Conservation (phyloP, 176 grass and related monocot genomes). For the Thalia dealbata region DNA sequence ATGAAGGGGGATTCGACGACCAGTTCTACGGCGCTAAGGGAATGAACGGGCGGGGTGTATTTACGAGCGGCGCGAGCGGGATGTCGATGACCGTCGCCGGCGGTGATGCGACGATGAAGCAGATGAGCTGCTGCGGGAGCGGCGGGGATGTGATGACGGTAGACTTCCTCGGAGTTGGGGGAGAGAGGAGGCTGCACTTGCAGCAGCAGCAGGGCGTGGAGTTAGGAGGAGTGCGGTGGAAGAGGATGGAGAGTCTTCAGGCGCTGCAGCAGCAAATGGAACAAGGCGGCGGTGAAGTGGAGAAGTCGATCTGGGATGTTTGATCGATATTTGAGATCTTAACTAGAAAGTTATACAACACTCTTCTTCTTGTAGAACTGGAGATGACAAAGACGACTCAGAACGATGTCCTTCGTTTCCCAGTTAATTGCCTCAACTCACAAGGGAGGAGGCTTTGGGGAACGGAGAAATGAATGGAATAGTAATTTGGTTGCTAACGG, state of each 20-base stretch:
- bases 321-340: neutral
- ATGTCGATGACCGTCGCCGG: no score
- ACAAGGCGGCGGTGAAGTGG: neutral
- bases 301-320: neutral
- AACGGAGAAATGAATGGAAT: no score
- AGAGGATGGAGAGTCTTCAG: neutral
- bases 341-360: no score
- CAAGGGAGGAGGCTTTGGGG: no score
- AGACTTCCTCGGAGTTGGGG: constrained; percentile 52
- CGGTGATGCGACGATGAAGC: neutral
- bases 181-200: constrained; percentile 10
- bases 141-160: constrained; percentile 24
- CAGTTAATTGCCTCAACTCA: no score
- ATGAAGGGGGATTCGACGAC: neutral
- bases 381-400: no score
- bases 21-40: neutral
- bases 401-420: no score
- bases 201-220: neutral
- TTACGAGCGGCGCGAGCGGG: neutral
- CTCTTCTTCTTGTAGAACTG: no score
- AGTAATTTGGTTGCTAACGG: no score
- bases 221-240: neutral
- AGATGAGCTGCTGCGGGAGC: neutral
- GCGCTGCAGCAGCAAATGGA: neutral
- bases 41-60: neutral